phyloP scores from a whole-genome alignment of 371 early-diverging fungal genomes.

The Mortierella sp. region DNA sequence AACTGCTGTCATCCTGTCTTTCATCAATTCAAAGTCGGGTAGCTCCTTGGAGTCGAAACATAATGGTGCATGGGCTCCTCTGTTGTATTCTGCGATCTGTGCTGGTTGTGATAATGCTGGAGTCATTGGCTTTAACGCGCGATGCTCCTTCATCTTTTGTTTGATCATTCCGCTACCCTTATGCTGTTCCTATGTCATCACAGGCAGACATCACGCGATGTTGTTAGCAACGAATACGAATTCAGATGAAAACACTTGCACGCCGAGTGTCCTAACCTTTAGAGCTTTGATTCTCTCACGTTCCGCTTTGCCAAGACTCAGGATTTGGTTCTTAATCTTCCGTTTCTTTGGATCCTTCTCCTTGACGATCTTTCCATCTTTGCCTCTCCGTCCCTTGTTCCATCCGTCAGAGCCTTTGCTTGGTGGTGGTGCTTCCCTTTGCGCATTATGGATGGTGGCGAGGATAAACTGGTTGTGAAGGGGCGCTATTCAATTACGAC shows the following conservation, averaged over 20 bases:
- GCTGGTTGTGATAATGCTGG: slow-evolving; percentile 26
- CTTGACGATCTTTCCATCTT: slow-evolving; percentile 59
- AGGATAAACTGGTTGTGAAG: slow-evolving; percentile 86
- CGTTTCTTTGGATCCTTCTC: slow-evolving; percentile 66
- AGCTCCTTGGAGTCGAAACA: slow-evolving; percentile 78
- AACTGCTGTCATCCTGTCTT: slow-evolving; percentile 77
- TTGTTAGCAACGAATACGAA: too few relatives aligned
- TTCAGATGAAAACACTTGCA: too few relatives aligned
- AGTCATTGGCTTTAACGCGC: slow-evolving; percentile 22
- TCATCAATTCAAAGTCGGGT: slow-evolving; percentile 74
- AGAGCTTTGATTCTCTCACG: slow-evolving; percentile 73
- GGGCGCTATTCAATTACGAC: slow-evolving; percentile 55
- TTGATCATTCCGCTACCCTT: slow-evolving; percentile 49
- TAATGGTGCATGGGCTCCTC: slow-evolving; percentile 75
- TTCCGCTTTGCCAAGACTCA: slow-evolving; percentile 78
- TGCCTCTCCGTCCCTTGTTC: slow-evolving; percentile 71
- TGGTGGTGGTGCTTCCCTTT: slow-evolving; percentile 76
- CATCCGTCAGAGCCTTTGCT: slow-evolving; percentile 71
- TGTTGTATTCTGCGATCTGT: slow-evolving; percentile 67
- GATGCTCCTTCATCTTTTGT: slow-evolving; percentile 32
- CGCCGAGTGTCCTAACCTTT: slow-evolving; percentile 50
- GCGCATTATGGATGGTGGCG: slow-evolving; percentile 83
- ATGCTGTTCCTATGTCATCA: slow-evolving; percentile 20
- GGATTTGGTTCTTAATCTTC: slow-evolving; percentile 75
- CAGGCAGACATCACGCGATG: too few relatives aligned